Evolutionary conservation across 257 asterid species (phyloP), one percentile per base, ranked within the genome.

Genomic region (Paraleonurus japonicus): DNA sequence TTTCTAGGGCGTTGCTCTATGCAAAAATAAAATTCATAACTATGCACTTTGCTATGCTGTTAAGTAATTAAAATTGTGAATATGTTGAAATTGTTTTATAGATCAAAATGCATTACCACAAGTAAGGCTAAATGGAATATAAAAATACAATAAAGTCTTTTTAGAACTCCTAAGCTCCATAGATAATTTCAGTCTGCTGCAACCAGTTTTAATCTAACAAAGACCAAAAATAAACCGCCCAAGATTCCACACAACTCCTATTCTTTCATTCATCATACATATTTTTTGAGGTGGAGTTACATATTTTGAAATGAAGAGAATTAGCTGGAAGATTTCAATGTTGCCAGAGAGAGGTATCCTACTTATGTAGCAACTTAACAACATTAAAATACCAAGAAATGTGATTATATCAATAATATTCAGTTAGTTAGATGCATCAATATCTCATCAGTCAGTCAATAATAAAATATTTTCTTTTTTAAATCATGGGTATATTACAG

Each of bases 21-120:
- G 13, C 4, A 30, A 9, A 8, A 47, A 9, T 23, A 15, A 62
- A 63, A 72, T 53, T 45, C 13, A 5, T 55, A 24, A 15, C 4
- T 74, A 22, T 33, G 32, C 4, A 65, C 12, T 11, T 55, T 41
- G 16, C 51, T 26, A 41, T 53, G 72, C 28, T 35, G 69, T 8
- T 61, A 37, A 16, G 32, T 39, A 50, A 59, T 39, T 26, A 43
- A 24, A 30, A 10, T 41, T 41, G 48, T 41, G 16, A 11, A 41
- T 41, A 24, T 69, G 24, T 53, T 11, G 3, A 32, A 51, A 12
- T 13, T 8, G 20, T 22, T 32, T 28, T 9, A 47, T n/a, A 70
- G 28, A 47, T 72, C 64, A 72, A 59, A 48, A 48, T 26, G 32
- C 20, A 71, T 26, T 22, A 41, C 13, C 27, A 67, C 28, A 32